phyloP scores from a whole-genome alignment of 768 basidiomycete genomes.

The Rhizopogon rudus region DNA sequence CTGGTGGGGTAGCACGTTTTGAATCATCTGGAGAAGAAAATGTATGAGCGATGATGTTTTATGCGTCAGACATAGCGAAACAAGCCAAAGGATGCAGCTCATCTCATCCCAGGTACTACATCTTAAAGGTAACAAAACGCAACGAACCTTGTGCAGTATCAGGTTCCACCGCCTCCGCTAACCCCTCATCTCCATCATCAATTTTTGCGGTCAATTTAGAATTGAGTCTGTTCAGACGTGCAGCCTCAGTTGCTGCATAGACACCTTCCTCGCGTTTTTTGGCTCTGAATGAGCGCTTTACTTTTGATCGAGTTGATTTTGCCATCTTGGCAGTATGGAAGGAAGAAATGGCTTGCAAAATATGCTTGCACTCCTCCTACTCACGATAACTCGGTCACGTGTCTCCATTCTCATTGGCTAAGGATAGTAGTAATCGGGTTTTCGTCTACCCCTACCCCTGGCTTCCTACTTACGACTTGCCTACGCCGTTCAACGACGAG shows the following conservation, averaged over 20 bases:
- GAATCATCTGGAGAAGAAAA: constrained; percentile 12
- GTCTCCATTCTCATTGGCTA: too few species aligned
- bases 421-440: too few species aligned
- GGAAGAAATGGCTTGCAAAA: background rate
- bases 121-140: constrained; percentile 13
- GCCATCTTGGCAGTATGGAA: constrained; percentile 45
- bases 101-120: background rate
- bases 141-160: constrained; percentile 56
- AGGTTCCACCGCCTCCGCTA: constrained; percentile 18
- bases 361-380: too few species aligned
- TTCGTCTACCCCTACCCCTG: too few species aligned
- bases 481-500: too few species aligned
- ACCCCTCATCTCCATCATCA: constrained; percentile 29
- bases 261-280: constrained; percentile 73
- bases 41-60: background rate
- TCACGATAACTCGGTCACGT: too few species aligned
- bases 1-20: constrained; percentile 6
- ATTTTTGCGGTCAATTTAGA: constrained; percentile 52
- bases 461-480: too few species aligned
- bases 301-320: constrained; percentile 79
- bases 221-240: constrained; percentile 68
- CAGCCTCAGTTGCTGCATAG: constrained; percentile 75
- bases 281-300: constrained; percentile 71
- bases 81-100: background rate
- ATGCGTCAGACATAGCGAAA: background rate